Conservation (phyloP, 495 filamentous ascomycete species). For the Tirmania nivea region DNA sequence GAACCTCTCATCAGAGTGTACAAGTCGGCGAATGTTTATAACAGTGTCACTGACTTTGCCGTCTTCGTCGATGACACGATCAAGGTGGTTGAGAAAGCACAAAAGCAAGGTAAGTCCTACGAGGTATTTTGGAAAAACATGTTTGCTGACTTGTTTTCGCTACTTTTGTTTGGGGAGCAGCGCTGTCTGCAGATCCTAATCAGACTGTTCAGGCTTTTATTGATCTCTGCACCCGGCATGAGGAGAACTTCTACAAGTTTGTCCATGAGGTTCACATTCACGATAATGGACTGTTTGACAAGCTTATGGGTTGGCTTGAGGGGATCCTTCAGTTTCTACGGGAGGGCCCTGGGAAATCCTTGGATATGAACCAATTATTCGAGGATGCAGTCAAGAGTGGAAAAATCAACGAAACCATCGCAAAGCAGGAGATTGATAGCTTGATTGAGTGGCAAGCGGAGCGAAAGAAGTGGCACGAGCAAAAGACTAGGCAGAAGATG, state of each 20-base stretch:
- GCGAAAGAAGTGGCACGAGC: slow-evolving; percentile 87
- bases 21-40: slow-evolving; percentile 97
- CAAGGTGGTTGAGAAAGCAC: slow-evolving; percentile 63
- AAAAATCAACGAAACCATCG: slow-evolving; percentile 44
- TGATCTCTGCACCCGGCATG: slow-evolving; percentile 83
- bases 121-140: too few relatives aligned
- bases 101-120: slow-evolving; percentile 34
- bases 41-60: slow-evolving; percentile 86
- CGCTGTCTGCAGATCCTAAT: slow-evolving; percentile 83
- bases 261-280: slow-evolving; percentile 96
- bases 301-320: slow-evolving; percentile 93
- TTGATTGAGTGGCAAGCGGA: slow-evolving; percentile 87
- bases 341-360: slow-evolving; percentile 54
- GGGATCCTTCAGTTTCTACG: slow-evolving; percentile 87
- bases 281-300: slow-evolving; percentile 87
- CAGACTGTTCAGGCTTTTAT: slow-evolving; percentile 98
- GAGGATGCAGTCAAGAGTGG: slow-evolving; percentile 47
- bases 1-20: slow-evolving; percentile 91
- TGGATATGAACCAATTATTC: slow-evolving; percentile 89
- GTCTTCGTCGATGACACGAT: slow-evolving; percentile 83
- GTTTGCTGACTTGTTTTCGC: too few relatives aligned
- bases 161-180: slow-evolving; percentile 14
- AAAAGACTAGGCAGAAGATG: slow-evolving; percentile 98
- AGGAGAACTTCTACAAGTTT: slow-evolving; percentile 96
- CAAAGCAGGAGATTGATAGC: slow-evolving; percentile 58